Conservation (phyloP, 495 filamentous ascomycete species). For the Penicillium parvum region DNA sequence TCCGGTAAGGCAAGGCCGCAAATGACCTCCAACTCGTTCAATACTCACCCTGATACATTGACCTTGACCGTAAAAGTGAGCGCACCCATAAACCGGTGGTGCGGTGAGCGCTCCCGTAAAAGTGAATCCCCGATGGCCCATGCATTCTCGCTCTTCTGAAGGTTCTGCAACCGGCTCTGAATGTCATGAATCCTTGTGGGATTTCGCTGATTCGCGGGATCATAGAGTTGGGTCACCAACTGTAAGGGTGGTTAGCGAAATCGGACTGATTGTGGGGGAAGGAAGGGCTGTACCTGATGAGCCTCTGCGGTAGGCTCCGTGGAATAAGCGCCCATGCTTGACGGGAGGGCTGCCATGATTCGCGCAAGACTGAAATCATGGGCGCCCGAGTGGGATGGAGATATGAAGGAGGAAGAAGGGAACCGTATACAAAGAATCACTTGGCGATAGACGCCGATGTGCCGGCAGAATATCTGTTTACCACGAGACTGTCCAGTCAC, state of each 20-base stretch:
- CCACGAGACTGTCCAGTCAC: background rate
- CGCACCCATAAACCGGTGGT: constrained; percentile 89
- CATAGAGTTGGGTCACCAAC: constrained; percentile 58
- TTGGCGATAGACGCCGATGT: constrained; percentile 11
- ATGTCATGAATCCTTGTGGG: constrained; percentile 57
- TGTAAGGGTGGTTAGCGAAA: constrained; percentile 10
- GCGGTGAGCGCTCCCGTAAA: constrained; percentile 53
- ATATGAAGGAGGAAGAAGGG: constrained; percentile 5
- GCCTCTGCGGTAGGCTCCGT: constrained; percentile 16
- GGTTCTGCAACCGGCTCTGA: constrained; percentile 67
- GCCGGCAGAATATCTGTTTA: constrained; percentile 1
- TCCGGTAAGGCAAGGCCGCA: background rate
- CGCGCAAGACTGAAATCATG: background rate
- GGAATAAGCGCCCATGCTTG: background rate
- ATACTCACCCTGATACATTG: constrained; percentile 45
- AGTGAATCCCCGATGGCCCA: constrained; percentile 82
- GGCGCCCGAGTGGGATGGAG: constrained; percentile 8
- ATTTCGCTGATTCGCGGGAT: constrained; percentile 53
- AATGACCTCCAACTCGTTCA: background rate
- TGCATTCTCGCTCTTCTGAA: constrained; percentile 74
- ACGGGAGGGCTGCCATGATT: background rate
- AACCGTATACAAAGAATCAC: constrained; percentile 12
- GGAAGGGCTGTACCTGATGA: too few relatives aligned
- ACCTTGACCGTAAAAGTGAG: constrained; percentile 90
- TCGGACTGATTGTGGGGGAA: too few relatives aligned